A percentile compares a stretch with the other conserved stretches of the same genome.
phyloP scores from a whole-genome alignment of 768 basidiomycete species.

The Dentipellis fragilis region DNA sequence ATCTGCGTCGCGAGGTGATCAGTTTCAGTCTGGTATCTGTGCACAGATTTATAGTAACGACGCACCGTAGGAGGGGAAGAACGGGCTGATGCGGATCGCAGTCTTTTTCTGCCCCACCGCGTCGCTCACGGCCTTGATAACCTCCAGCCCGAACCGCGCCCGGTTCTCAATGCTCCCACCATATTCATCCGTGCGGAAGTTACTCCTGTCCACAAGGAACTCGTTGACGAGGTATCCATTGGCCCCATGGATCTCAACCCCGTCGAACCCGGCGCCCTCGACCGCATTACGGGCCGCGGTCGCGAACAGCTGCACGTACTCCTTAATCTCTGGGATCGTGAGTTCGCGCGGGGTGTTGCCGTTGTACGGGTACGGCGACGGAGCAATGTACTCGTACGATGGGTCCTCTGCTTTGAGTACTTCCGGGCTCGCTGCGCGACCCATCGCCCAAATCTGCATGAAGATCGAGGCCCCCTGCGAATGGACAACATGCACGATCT shows the following conservation, averaged over 20 bases:
- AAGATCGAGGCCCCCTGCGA: conserved; percentile 23
- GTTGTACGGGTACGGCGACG: not conserved
- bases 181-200: conserved; percentile 32
- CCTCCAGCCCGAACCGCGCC: conserved; percentile 27
- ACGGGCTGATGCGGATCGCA: conserved; percentile 25
- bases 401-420: conserved; percentile 1
- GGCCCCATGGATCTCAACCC: conserved; percentile 20
- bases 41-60: not conserved
- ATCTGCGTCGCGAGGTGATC: not conserved
- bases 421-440: conserved; percentile 15
- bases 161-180: conserved; percentile 38
- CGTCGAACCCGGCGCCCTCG: conserved; percentile 18
- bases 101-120: conserved; percentile 26
- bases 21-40: not conserved
- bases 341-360: conserved; percentile 8
- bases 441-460: conserved; percentile 29
- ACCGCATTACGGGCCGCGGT: conserved; percentile 25
- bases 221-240: conserved; percentile 28
- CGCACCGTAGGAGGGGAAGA: not conserved
- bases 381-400: not conserved
- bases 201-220: conserved; percentile 27
- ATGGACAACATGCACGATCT: conserved; percentile 26
- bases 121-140: conserved; percentile 24
- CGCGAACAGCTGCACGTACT: conserved; percentile 17
- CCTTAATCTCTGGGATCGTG: conserved; percentile 12